phyloP scores from a whole-genome alignment of 2,329 filamentous ascomycete species.

The Aspergillus uvarum region DNA sequence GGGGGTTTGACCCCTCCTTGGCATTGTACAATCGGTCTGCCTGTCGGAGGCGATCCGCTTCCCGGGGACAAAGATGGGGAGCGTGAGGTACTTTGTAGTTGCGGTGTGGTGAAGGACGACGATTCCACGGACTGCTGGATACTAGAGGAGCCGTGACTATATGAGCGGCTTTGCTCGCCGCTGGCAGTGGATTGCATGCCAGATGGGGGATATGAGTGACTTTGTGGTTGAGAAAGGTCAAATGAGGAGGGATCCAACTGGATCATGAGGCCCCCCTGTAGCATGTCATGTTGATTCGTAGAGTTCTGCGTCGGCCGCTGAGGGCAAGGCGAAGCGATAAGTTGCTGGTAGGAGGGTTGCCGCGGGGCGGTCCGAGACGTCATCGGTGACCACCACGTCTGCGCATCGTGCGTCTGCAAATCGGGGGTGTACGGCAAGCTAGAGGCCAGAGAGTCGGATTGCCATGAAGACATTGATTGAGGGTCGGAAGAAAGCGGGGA shows the following conservation, averaged over 20 bases:
- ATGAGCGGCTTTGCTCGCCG: slow-evolving; percentile 18
- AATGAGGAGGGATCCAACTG: slow-evolving; percentile 38
- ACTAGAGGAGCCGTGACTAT: slow-evolving; percentile 19
- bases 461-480: slow-evolving; percentile 43
- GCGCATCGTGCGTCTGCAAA: slow-evolving; percentile 37
- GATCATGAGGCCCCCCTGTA: slow-evolving; percentile 43
- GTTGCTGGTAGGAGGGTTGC: slow-evolving; percentile 37
- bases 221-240: slow-evolving; percentile 31
- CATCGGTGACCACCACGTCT: slow-evolving; percentile 45
- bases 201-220: slow-evolving; percentile 28
- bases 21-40: slow-evolving; percentile 25
- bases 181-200: slow-evolving; percentile 22
- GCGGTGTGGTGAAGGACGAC: slow-evolving; percentile 32
- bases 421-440: slow-evolving; percentile 43
- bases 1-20: slow-evolving; percentile 28
- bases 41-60: slow-evolving; percentile 32
- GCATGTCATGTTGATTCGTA: slow-evolving; percentile 32
- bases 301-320: slow-evolving; percentile 33
- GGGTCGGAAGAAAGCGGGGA: slow-evolving; percentile 41
- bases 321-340: slow-evolving; percentile 36
- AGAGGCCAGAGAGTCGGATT: slow-evolving; percentile 40
- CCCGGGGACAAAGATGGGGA: slow-evolving; percentile 43
- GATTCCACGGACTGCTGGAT: slow-evolving; percentile 28
- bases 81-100: slow-evolving; percentile 28
- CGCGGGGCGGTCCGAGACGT: slow-evolving; percentile 35